A percentile compares a stretch with the other conserved stretches of the same genome.
Evolutionary conservation across 192 early-diverging fungal species (phyloP).

Genomic region (Entomortierella parvispora): DNA sequence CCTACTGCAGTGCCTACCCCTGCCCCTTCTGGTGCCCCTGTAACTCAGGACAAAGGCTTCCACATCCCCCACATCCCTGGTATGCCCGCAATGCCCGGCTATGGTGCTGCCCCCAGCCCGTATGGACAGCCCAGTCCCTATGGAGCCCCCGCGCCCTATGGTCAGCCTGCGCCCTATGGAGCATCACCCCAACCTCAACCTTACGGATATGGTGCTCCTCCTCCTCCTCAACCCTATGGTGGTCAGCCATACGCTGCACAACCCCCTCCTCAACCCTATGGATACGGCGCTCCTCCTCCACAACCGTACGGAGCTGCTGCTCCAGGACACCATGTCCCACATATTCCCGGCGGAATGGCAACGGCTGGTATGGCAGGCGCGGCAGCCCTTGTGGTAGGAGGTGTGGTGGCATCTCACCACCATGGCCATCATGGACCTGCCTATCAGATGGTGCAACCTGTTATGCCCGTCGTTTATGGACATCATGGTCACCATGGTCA

Average conservation of each 20-base stretch:
- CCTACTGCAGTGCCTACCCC: constrained; percentile 7
- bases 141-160: constrained; percentile 3
- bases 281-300: no score
- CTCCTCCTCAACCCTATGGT: constrained; percentile 1
- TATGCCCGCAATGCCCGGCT: no score
- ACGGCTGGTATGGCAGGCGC: neutral
- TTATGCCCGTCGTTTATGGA: neutral
- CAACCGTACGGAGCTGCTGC: neutral
- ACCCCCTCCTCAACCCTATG: neutral
- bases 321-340: neutral
- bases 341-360: neutral
- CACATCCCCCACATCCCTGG: no score
- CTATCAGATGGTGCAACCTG: no score
- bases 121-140: constrained; percentile 7
- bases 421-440: no score
- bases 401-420: no score
- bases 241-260: neutral
- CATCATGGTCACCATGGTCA: constrained; percentile 22
- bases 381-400: neutral
- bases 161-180: constrained; percentile 4
- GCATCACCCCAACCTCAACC: neutral
- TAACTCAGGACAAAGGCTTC: no score
- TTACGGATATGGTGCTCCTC: neutral
- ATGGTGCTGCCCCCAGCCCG: no score
- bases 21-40: constrained; percentile 15